Evolutionary conservation across 2,329 filamentous ascomycete genomes (phyloP).

Genomic region (Mariannaea sp.): DNA sequence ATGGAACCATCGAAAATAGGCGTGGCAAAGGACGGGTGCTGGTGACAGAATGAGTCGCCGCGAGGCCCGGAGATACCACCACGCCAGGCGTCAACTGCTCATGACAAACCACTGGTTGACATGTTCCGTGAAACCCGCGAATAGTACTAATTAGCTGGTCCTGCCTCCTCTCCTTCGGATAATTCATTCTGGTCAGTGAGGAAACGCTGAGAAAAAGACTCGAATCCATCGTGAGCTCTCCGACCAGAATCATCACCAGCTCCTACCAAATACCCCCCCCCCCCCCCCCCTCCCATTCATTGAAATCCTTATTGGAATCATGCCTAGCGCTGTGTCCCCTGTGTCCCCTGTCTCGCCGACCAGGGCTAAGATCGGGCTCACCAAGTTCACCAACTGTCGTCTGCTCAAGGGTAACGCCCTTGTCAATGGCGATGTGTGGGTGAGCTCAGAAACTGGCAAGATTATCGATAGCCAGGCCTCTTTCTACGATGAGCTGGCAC

Average conservation of each 20-base stretch:
- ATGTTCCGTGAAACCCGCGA: slow-evolving; percentile 6
- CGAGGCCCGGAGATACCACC: slow-evolving; percentile 27
- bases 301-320: slow-evolving; percentile 36
- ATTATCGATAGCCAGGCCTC: slow-evolving; percentile 72
- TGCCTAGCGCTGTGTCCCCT: slow-evolving; percentile 54
- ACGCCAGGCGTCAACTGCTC: slow-evolving; percentile 27
- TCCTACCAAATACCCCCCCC: slow-evolving; percentile 8
- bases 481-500: slow-evolving; percentile 69
- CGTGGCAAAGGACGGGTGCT: slow-evolving; percentile 21
- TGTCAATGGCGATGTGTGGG: slow-evolving; percentile 83
- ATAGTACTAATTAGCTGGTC: slow-evolving; percentile 11
- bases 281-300: slow-evolving; percentile 9
- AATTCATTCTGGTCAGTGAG: slow-evolving; percentile 7
- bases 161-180: slow-evolving; percentile 2
- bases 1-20: slow-evolving; percentile 17
- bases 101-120: slow-evolving; percentile 20
- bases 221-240: slow-evolving; percentile 6
- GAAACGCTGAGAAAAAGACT: slow-evolving; percentile 8
- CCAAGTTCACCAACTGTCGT: slow-evolving; percentile 88
- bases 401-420: slow-evolving; percentile 71
- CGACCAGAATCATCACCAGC: background rate
- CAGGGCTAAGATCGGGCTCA: slow-evolving; percentile 61
- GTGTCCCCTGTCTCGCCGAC: no score
- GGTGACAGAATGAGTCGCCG: slow-evolving; percentile 24
- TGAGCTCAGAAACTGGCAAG: slow-evolving; percentile 79